Base-by-base conservation (phyloP, 2,329 filamentous ascomycete genomes). In the Pseudogymnoascus sp. region DNA sequence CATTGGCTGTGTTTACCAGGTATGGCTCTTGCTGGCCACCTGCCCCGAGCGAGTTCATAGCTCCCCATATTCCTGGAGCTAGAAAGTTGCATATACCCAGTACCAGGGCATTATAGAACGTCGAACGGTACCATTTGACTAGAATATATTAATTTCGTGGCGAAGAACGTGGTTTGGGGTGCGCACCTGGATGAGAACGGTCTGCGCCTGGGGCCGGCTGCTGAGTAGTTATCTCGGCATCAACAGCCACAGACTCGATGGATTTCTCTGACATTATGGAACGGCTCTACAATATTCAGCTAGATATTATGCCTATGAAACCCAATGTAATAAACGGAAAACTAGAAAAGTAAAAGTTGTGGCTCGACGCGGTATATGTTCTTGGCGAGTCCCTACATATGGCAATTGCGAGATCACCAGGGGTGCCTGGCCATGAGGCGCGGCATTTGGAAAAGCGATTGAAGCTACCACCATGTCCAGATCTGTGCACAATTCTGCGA, bases 31-130 rank as follows among this genome's bases (percentile, higher is more conserved):
- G 78, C 30, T 82, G 78, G 2, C 88, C 88, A 57, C 87, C 88
- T 1, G 85, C 88, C 8, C 87, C 87, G 0, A 90, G 79, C 0
- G 81, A 85, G 74, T 89, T 90, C 86, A 90, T 88, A 6, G 85
- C 86, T 11, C 79, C 81, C 87, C 87, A 90, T 63, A 90, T 86
- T 0, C 87, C 87, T 0, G 87, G 87, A 0, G 87, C 86, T 1
- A 84, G 77, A 64, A 90, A 82, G 68, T 88, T 89, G 73, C 85
- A 89, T 8, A 90, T 72, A 0, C 88, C 87, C 1, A 91, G 79
- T 38, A 91, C 81, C 32, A 85, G 81, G 59, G 87, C 85, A 74
- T 90, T 90, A 75, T 83, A 90, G 66, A 87, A 86, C 0, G 87
- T 88, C 1, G 85, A 87, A 25, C 85, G 82, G 68, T 89, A 82